Conservation (phyloP, 2,329 filamentous ascomycete genomes). For the Ascochyta viciae-villosae region DNA sequence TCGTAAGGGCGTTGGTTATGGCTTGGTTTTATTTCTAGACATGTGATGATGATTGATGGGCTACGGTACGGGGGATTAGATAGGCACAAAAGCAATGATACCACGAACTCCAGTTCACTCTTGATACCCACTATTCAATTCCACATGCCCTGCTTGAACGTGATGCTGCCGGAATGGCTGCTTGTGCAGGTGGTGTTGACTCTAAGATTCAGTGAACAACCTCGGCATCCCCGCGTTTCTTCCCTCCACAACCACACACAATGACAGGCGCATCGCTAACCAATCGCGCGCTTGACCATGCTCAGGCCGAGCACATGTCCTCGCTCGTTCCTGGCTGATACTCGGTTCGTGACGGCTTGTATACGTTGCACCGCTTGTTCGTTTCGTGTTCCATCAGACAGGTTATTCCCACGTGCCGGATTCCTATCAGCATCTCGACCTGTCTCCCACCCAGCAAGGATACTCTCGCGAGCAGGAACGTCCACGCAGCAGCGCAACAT, state of each 20-base stretch:
- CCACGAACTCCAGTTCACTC: slow-evolving; percentile 32
- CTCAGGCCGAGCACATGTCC: slow-evolving; percentile 20
- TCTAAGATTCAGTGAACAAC: slow-evolving; percentile 23
- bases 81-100: slow-evolving; percentile 49
- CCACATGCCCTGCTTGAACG: background rate
- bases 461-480: background rate
- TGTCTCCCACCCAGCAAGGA: background rate
- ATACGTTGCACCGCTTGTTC: background rate
- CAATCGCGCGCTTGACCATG: slow-evolving; percentile 34
- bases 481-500: slow-evolving; percentile 30
- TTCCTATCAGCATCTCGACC: background rate
- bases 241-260: slow-evolving; percentile 24
- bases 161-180: slow-evolving; percentile 9
- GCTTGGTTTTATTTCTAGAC: slow-evolving; percentile 25
- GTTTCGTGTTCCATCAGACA: background rate
- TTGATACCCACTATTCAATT: background rate
- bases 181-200: background rate
- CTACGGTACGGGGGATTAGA: slow-evolving; percentile 27
- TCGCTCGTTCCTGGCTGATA: slow-evolving; percentile 20
- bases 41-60: slow-evolving; percentile 36
- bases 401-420: background rate
- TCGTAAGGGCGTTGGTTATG: slow-evolving; percentile 37
- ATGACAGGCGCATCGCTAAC: slow-evolving; percentile 24
- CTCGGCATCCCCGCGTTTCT: slow-evolving; percentile 44
- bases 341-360: background rate